phyloP scores from a whole-genome alignment of 1,139 yeast species.

The Eremothecium coryli region DNA sequence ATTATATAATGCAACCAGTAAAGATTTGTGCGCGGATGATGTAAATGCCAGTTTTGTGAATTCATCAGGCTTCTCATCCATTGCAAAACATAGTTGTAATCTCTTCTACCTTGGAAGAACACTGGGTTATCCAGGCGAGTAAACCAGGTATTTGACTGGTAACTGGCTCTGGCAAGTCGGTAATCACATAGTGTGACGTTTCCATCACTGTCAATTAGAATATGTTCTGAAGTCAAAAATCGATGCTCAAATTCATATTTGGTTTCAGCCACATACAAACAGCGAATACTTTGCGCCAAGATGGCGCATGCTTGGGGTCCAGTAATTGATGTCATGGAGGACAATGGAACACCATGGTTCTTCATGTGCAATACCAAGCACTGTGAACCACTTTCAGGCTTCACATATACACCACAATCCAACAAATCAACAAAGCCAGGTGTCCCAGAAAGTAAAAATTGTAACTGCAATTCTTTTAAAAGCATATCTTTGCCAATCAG shows the following conservation, averaged over 20 bases:
- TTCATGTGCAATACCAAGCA: slow-evolving; percentile 24
- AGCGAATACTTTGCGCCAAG: slow-evolving; percentile 44
- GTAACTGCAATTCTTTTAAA: slow-evolving; percentile 23
- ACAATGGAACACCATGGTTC: slow-evolving; percentile 26
- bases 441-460: slow-evolving; percentile 21
- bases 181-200: slow-evolving; percentile 49
- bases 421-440: slow-evolving; percentile 25
- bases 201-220: slow-evolving; percentile 33
- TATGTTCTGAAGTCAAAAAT: slow-evolving; percentile 57
- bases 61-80: slow-evolving; percentile 33
- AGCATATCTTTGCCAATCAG: slow-evolving; percentile 16
- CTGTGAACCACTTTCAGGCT: slow-evolving; percentile 13
- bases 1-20: slow-evolving; percentile 39
- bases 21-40: slow-evolving; percentile 35
- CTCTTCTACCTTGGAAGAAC: slow-evolving; percentile 43
- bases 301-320: slow-evolving; percentile 44
- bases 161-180: slow-evolving; percentile 42
- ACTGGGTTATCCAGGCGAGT: slow-evolving; percentile 44
- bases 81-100: slow-evolving; percentile 44
- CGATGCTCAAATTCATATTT: slow-evolving; percentile 53
- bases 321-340: slow-evolving; percentile 23
- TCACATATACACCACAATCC: slow-evolving; percentile 18
- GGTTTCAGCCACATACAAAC: slow-evolving; percentile 43
- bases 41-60: slow-evolving; percentile 31
- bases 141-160: slow-evolving; percentile 26